These are phyloP conservation scores for Pugionium dolabratum DNA, from an alignment of 345 rosid genomes.

Conservation along the genomic window DNA sequence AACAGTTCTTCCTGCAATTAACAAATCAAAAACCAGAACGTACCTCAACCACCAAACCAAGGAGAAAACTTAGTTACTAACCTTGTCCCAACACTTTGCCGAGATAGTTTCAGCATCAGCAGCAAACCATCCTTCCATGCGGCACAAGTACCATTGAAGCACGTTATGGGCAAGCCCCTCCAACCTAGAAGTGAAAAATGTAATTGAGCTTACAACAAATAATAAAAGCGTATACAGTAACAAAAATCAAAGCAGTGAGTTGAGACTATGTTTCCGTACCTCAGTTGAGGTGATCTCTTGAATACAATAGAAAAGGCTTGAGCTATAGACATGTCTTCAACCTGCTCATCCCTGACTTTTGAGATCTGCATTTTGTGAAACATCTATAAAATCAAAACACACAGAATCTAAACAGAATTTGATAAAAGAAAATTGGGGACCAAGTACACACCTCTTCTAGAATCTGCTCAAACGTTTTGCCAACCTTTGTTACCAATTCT, in stretches of 20 bases:
- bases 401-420: neutral
- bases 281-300: conserved; percentile 77
- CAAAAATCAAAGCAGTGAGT: neutral
- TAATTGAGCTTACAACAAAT: conserved; percentile 19
- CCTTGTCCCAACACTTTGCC: conserved; percentile 88
- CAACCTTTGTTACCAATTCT: conserved; percentile 76
- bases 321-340: conserved; percentile 81
- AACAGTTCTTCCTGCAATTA: conserved; percentile 70
- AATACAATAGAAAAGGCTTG: conserved; percentile 71
- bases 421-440: neutral
- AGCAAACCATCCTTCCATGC: conserved; percentile 99
- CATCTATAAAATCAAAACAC: conserved; percentile 20
- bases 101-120: conserved; percentile 97
- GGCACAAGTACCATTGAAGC: conserved; percentile 95
- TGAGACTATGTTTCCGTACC: conserved; percentile 44
- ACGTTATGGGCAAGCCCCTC: conserved; percentile 80
- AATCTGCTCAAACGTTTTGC: conserved; percentile 75
- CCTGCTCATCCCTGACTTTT: conserved; percentile 64
- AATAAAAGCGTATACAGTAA: neutral
- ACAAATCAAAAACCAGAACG: conserved; percentile 11
- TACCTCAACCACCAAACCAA: conserved; percentile 10
- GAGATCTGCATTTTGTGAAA: conserved; percentile 58
- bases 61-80: conserved; percentile 8
- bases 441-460: conserved; percentile 64
- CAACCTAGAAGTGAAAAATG: conserved; percentile 47